Evolutionary conservation across 495 filamentous ascomycete genomes (phyloP), one percentile per base, ranked within the genome.

Genomic region (Beverwykella pulmonaria): DNA sequence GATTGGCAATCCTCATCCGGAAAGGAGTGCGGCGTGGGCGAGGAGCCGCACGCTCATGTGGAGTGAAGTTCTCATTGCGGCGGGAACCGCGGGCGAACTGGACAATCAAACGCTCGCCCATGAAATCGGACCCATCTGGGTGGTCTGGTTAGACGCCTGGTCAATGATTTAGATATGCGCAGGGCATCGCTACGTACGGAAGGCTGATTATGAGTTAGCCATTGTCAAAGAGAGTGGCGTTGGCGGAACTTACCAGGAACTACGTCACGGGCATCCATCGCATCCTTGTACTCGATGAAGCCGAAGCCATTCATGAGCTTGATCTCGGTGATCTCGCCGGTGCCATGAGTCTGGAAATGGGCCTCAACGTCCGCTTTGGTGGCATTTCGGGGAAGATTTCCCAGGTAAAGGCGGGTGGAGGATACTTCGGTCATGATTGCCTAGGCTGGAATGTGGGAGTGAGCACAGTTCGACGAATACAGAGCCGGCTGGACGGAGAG

Each of bases 271-370:
- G 94, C 95, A 82, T 98, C 94, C 85, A 96, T 88, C 41, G 92
- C 85, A 82, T 97, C 94, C 76, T 97, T 93, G 78, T 98, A 98
- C 77, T 98, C 95, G 75, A 98, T 95, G 79, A 98, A 98, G 77
- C 94, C 94, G 75, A 98, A 98, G 68, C 94, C 94, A 76, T 95
- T 97, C 95, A 98, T 98, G 68, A 98, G 87, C 83, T 98, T 98
- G 83, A 98, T 92, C 81, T 98, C 94, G 61, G 88, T 93, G 71
- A 98, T 97, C 77, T 96, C 93, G 68, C 94, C 94, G 70, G 92
- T 92, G 66, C 93, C 94, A 86, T 97, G 91, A 73, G 86, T 91
- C 72, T 89, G 89, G 80, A 98, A 98, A 79, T 98, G 94, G 70
- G 90, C 87, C 79, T 97, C 93, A 75, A 98, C 89, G 74, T 98